Percentiles rank a stretch among this genome's conserved stretches.
These are phyloP conservation scores for Naematelia encephala DNA, from an alignment of 768 basidiomycete genomes.

Conservation along the genomic window DNA sequence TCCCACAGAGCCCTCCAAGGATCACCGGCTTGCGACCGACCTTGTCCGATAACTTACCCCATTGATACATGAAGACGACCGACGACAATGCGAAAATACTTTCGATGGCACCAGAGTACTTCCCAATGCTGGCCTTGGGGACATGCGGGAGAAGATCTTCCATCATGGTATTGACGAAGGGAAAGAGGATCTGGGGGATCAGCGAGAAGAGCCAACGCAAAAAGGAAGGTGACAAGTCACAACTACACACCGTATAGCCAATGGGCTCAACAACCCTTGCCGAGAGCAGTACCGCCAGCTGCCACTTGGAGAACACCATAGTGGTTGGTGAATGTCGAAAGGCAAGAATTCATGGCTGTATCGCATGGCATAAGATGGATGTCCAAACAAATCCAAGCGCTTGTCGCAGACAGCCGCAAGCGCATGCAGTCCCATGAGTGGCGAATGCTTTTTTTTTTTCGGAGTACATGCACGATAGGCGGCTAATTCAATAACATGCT, in stretches of 20 bases:
- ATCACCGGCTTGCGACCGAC: constrained; percentile 29
- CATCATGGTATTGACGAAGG: constrained; percentile 28
- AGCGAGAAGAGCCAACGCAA: background rate
- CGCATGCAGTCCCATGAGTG: too few species aligned
- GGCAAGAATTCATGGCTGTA: too few species aligned
- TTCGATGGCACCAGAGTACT: constrained; percentile 26
- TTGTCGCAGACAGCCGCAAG: too few species aligned
- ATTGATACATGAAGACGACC: constrained; percentile 25
- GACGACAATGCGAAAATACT: constrained; percentile 15
- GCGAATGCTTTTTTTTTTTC: too few species aligned
- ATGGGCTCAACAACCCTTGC: constrained; percentile 16
- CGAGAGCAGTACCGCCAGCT: constrained; percentile 15
- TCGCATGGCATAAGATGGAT: too few species aligned
- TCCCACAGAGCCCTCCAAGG: constrained; percentile 18
- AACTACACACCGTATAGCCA: constrained; percentile 4
- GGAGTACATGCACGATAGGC: too few species aligned
- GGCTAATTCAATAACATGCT: too few species aligned
- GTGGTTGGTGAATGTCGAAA: too few species aligned
- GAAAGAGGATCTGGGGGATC: constrained; percentile 17
- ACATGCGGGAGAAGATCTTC: constrained; percentile 21
- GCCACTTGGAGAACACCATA: too few species aligned
- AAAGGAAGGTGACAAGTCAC: background rate
- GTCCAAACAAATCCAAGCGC: too few species aligned
- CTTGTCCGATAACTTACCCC: constrained; percentile 26
- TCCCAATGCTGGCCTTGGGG: constrained; percentile 18